Base-by-base conservation (phyloP, 805 yeast species). In the Starmerella cellae region DNA sequence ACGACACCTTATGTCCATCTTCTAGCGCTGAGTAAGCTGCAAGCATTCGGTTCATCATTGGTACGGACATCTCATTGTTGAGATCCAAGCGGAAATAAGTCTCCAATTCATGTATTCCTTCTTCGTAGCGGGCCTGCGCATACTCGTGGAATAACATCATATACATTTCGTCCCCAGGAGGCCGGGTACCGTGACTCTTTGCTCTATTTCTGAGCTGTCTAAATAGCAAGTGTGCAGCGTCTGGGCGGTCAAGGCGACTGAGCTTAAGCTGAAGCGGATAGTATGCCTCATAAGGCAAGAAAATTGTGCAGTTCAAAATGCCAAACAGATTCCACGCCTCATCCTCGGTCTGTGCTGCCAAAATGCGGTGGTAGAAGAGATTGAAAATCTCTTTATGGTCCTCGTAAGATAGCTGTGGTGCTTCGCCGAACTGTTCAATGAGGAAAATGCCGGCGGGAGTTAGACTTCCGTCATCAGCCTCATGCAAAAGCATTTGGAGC, bases 51-150 rank as follows among this genome's bases (percentile, higher is more conserved):
- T 82, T 81, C 56, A 79, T 68, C 26, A 82, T 57, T 10, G 61
- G 63, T 10, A 77, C 67, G 49, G 78, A 77, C 45, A 75, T 68
- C 44, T 67, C 71, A 33, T 79, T 60, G 10, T 65, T 60, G 37
- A 71, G 50, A 46, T 82, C 93, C 68, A 77, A 69, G 43, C 79
- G 76, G 55, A 78, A 61, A 37, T 70, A 68, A 42, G 74, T 70
- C 50, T 80, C 83, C 3, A 82, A 58, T 44, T 76, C 79, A 38
- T 65, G 65, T 16, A 80, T 74, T 0, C 88, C 91, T 6, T 75
- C 77, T 44, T 70, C 75, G 50, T 76, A 81, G 27, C 68, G 60
- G 40, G 63, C 62, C 38, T 67, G 66, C 1, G 84, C 81, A 60
- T 79, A 79, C 37, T 70, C 70, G 39, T 69, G 64, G 55, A 82